Conservation (phyloP, 305 asterid species). For the Stenogyne calaminthoides region DNA sequence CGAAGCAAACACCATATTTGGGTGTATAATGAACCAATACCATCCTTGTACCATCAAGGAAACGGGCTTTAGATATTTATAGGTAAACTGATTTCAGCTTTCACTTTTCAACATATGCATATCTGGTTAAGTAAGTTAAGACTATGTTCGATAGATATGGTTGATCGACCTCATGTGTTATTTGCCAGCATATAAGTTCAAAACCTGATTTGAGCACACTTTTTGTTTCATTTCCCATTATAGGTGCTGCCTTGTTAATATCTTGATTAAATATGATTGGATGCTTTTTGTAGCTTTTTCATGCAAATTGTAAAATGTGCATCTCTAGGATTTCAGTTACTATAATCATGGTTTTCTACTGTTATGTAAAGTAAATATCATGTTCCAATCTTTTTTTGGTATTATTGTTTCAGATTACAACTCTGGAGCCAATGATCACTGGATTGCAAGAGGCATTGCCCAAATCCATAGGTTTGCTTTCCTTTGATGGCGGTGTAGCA, state of each 20-base stretch:
- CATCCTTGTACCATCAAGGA: neutral
- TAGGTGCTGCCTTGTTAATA: neutral
- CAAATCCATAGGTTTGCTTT: constrained; percentile 89
- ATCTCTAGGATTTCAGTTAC: constrained; percentile 14
- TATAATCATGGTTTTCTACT: constrained; percentile 6
- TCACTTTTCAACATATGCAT: neutral
- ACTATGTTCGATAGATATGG: neutral
- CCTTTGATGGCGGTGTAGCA: constrained; percentile 95
- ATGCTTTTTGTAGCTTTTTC: neutral
- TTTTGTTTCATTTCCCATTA: constrained; percentile 1
- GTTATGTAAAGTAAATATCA: neutral
- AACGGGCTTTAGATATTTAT: neutral
- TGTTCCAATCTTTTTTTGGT: constrained; percentile 22
- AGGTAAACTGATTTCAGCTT: neutral
- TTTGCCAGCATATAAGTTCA: neutral
- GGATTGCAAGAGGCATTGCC: constrained; percentile 94
- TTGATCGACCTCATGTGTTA: neutral
- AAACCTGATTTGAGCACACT: neutral
- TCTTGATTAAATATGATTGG: constrained; percentile 7
- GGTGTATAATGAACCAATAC: neutral
- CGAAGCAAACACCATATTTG: too few species aligned
- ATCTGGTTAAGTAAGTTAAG: constrained; percentile 3
- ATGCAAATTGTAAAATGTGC: constrained; percentile 13
- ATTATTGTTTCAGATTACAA: constrained; percentile 65
- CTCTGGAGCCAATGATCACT: constrained; percentile 82